A percentile compares a stretch with the other conserved stretches of the same genome.
phyloP scores from a whole-genome alignment of 208 protist genomes.

The Trypanosoma conorhini region DNA sequence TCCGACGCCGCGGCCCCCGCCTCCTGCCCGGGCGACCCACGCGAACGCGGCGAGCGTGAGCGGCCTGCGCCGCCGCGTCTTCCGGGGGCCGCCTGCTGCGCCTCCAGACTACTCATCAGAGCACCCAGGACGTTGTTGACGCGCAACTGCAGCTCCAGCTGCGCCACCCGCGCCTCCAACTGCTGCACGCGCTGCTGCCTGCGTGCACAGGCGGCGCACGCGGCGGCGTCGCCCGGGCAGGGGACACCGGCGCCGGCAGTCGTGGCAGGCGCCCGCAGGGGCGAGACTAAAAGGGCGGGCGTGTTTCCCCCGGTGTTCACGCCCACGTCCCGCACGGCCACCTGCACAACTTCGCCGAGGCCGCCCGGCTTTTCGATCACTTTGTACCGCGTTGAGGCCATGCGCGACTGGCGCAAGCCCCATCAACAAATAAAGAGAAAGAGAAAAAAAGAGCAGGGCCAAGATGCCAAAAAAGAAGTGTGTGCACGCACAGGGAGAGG shows the following conservation, averaged over 20 bases:
- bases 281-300: constrained; percentile 8
- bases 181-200: neutral
- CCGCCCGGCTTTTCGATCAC: constrained; percentile 27
- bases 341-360: constrained; percentile 29
- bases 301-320: constrained; percentile 22
- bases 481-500: neutral
- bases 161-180: constrained; percentile 6
- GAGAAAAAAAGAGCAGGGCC: neutral
- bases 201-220: constrained; percentile 6
- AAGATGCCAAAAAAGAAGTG: neutral
- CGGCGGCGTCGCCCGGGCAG: neutral
- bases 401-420: neutral
- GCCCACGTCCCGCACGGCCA: constrained; percentile 25
- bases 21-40: neutral
- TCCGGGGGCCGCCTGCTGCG: neutral
- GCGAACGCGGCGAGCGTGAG: neutral
- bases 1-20: constrained; percentile 2
- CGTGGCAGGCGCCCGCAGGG: neutral
- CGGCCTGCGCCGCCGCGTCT: neutral
- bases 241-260: neutral
- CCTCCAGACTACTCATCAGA: constrained; percentile 10
- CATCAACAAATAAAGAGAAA: constrained; percentile 3
- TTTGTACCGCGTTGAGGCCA: constrained; percentile 24
- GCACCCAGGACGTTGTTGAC: constrained; percentile 22
- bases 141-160: constrained; percentile 16